phyloP scores from a whole-genome alignment of 495 filamentous ascomycete genomes.

The Penicillium fimorum region DNA sequence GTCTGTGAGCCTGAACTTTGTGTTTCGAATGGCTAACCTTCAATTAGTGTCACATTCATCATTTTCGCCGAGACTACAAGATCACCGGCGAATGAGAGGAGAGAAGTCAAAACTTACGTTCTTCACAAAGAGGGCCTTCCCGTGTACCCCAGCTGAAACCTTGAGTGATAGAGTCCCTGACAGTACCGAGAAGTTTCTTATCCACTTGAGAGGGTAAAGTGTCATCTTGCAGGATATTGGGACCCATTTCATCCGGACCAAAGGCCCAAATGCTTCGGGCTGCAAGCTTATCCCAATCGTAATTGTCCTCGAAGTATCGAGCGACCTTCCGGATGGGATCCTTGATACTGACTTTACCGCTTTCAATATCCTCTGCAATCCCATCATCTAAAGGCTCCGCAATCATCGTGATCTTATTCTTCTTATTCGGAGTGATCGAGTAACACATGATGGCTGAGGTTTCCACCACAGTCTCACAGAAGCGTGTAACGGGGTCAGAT shows the following conservation, averaged over 20 bases:
- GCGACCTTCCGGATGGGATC: constrained; percentile 91
- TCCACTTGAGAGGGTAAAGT: constrained; percentile 87
- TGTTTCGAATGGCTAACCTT: constrained; percentile 81
- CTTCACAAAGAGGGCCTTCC: constrained; percentile 96
- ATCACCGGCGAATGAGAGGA: background rate
- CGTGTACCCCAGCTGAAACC: constrained; percentile 94
- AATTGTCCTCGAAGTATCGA: constrained; percentile 95
- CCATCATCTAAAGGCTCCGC: constrained; percentile 93
- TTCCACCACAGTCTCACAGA: constrained; percentile 98
- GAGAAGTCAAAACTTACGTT: constrained; percentile 65
- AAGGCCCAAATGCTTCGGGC: constrained; percentile 98
- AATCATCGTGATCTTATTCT: constrained; percentile 98
- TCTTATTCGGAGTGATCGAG: constrained; percentile 95
- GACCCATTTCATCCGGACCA: constrained; percentile 90
- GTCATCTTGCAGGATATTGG: constrained; percentile 96
- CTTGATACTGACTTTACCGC: constrained; percentile 82
- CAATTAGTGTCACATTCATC: constrained; percentile 18
- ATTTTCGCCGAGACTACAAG: constrained; percentile 2
- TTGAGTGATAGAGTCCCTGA: constrained; percentile 87
- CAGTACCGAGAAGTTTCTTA: constrained; percentile 81
- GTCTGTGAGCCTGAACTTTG: constrained; percentile 92
- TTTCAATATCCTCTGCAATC: constrained; percentile 94
- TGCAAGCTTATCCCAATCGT: constrained; percentile 94
- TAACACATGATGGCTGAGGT: constrained; percentile 97
- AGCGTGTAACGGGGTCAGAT: constrained; percentile 94